Evolutionary conservation across 495 filamentous ascomycete species (phyloP), one percentile per base, ranked within the genome.

Genomic region (Annulohypoxylon maeteangense): DNA sequence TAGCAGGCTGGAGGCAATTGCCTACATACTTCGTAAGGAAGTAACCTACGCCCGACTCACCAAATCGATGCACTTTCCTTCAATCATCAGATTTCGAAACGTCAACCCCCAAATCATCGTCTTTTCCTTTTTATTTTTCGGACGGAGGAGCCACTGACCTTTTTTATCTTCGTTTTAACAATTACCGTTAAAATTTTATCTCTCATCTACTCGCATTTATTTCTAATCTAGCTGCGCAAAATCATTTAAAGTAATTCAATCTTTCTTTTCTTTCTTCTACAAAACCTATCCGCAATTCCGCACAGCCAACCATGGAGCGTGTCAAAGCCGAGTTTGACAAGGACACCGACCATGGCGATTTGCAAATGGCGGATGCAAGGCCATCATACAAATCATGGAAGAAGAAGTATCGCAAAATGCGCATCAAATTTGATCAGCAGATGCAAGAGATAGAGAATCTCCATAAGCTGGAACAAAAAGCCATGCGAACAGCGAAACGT

Each of bases 361-460:
- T 69, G 14, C 76, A 71, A 18, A 76, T 78, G 74, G 61, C 72
- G 14, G 81, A 80, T 25, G 66, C 78, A 34, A 80, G 76, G 69
- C 72, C 74, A 55, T 79, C 82, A 3, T 81, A 80, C 69, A 80
- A 78, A 55, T 83, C 78, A 18, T 85, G 72, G 79, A 94, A 93
- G 82, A 97, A 96, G 81, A 99, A 99, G 82, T 99, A 95, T 80
- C 89, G 92, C 61, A 99, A 99, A 82, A 89, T 97, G 83, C 91
- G 92, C 75, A 84, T 93, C 74, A 85, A 87, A 40, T 99, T 98
- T 72, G 93, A 98, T 72, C 85, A 90, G 45, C 88, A 87, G 73
- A 93, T 95, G 89, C 87, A 88, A 54, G 88, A 92, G 54, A 94
- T 90, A 72, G 92, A 96, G 74, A 84, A 85, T 38, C 83, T 97